Percentiles rank a stretch among this genome's conserved stretches.
phyloP scores from a whole-genome alignment of 495 filamentous ascomycete genomes.

The Trichoderma orchidacearum region DNA sequence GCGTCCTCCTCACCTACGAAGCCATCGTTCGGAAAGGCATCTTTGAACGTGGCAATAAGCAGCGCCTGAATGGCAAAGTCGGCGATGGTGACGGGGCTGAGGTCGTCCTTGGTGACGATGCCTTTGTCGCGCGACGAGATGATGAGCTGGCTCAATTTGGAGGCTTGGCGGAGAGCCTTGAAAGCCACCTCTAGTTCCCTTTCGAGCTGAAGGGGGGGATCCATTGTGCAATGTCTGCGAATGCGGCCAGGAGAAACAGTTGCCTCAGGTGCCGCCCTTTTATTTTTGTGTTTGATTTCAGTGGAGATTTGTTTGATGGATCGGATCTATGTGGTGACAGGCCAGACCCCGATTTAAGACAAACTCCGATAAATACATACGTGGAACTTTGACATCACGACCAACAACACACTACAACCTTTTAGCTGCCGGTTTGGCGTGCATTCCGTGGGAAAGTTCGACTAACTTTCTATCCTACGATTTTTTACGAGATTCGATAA shows the following conservation, averaged over 20 bases:
- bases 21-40: conserved; percentile 39
- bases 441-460: background rate
- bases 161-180: conserved; percentile 17
- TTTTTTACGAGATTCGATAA: background rate
- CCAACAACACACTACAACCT: too few species aligned
- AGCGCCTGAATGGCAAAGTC: conserved; percentile 56
- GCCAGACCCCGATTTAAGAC: background rate
- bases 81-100: conserved; percentile 50
- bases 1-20: conserved; percentile 53
- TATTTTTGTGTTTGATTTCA: background rate
- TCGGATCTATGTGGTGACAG: too few species aligned
- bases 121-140: conserved; percentile 10
- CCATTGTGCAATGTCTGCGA: too few species aligned
- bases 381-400: too few species aligned
- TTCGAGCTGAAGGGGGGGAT: too few species aligned
- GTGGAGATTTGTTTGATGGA: too few species aligned
- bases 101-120: conserved; percentile 36
- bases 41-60: conserved; percentile 39
- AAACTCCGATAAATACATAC: background rate
- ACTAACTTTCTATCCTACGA: background rate
- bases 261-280: too few species aligned
- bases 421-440: background rate
- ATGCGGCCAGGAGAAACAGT: too few species aligned
- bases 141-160: conserved; percentile 21
- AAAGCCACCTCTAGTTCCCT: conserved; percentile 15